Base-by-base conservation (phyloP, 345 rosid genomes). In the Gossypium stocksii region DNA sequence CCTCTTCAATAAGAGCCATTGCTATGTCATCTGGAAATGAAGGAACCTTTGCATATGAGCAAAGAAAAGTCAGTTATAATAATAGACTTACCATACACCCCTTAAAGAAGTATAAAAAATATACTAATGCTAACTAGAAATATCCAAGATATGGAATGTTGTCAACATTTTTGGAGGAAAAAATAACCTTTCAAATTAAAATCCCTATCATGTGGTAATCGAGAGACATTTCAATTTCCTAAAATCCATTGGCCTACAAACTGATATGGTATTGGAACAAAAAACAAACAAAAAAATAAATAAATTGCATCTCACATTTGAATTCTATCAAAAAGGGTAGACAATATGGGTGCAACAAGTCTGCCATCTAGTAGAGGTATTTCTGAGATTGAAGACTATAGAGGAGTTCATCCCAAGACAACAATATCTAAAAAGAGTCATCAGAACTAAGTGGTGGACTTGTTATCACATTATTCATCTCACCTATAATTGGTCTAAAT, bases 11-110 rank as follows among this genome's bases (percentile, higher is more conserved):
- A 77, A 94, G 93, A 75, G 97, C 97, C 98, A 94, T 92, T 57
- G 97, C 98, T 44, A 94, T 82, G 86, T 91, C 97, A 82, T 91
- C 98, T 63, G 98, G 98, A 85, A 84, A 94, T 77, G 98, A 94
- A 83, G 98, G 98, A 75, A 94, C 98, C 98, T 94, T 84, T 80
- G 81, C 77, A 86, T 64, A 79, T 72, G 75, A 78, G 73, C 80
- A 77, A 62, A 80, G 62, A 82, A 73, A 70, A 57, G 72, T 85
- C 81, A 66, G 80, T 54, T 17, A 77, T 13, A 43, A 19, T 60
- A 53, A 9, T 27, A 27, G 13, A 56, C 54, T 54, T n/a, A 58
- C 71, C 11, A 46, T 51, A 22, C 56, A 13, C 1, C 71, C 51
- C 56, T 46, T 23, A 23, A 44, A 48, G 7, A 45, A 13, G n/a